Evolutionary conservation across 2,329 filamentous ascomycete genomes (phyloP).

Genomic region (Thermothelomyces thermophilus): DNA sequence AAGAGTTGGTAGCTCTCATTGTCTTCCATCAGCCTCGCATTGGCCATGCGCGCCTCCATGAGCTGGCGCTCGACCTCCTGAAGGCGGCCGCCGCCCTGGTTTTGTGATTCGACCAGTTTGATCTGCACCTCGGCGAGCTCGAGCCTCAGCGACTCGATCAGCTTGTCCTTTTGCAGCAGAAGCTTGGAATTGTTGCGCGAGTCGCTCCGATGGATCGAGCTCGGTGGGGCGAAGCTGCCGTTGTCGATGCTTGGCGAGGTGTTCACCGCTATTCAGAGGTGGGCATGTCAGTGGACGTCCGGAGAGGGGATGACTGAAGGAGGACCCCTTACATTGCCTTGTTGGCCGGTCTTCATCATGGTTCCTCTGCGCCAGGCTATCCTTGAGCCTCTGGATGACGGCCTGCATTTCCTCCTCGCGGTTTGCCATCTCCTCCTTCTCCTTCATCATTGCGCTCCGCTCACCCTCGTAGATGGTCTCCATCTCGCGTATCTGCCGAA

Average conservation of each 20-base stretch:
- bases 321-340: conserved; percentile 46
- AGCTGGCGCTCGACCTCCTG: conserved; percentile 86
- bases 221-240: conserved; percentile 79
- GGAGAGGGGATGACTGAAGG: not conserved
- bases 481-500: conserved; percentile 80
- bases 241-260: conserved; percentile 64
- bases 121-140: conserved; percentile 94
- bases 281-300: conserved; percentile 9
- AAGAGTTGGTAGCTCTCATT: conserved; percentile 97
- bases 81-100: conserved; percentile 78
- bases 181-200: conserved; percentile 85
- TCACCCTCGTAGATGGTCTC: conserved; percentile 91
- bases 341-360: conserved; percentile 51
- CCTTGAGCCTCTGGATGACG: conserved; percentile 87
- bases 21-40: conserved; percentile 93
- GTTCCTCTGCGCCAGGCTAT: conserved; percentile 73
- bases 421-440: conserved; percentile 81
- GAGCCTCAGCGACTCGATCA: conserved; percentile 85
- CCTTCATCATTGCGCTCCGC: conserved; percentile 76
- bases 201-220: conserved; percentile 77
- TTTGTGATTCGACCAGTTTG: conserved; percentile 90
- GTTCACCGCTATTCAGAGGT: conserved; percentile 34
- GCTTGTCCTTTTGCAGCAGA: conserved; percentile 88
- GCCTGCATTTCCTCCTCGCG: conserved; percentile 85
- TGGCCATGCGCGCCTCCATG: conserved; percentile 90